These are phyloP conservation scores for Leccinum broughii DNA, from an alignment of 768 basidiomycete species.

Conservation along the genomic window DNA sequence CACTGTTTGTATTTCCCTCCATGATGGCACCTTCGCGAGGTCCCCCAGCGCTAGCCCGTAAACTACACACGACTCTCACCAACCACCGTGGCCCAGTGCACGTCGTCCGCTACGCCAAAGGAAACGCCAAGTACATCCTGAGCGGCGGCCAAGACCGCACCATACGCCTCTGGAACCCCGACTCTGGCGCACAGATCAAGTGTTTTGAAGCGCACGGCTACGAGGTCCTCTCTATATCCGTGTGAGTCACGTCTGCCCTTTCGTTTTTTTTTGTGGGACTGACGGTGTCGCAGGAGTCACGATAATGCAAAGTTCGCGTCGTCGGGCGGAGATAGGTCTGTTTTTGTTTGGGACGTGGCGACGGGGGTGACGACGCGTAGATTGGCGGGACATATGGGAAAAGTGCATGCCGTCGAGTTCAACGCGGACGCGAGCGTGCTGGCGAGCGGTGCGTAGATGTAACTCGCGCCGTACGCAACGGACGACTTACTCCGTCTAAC, in stretches of 20 bases:
- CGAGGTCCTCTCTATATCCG: constrained; percentile 87
- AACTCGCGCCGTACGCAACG: too few species aligned
- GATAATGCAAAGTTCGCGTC: constrained; percentile 96
- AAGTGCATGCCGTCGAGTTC: constrained; percentile 89
- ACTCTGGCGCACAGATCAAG: constrained; percentile 86
- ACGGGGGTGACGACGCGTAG: constrained; percentile 82
- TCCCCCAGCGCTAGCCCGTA: constrained; percentile 53
- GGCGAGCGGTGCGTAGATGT: constrained; percentile 65
- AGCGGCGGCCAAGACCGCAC: constrained; percentile 91
- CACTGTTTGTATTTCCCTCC: too few species aligned
- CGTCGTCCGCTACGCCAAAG: constrained; percentile 89
- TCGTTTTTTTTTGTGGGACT: neutral
- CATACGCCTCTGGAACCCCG: constrained; percentile 89
- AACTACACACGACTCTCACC: constrained; percentile 60
- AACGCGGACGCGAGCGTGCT: constrained; percentile 84
- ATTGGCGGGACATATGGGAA: constrained; percentile 86
- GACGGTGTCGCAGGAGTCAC: constrained; percentile 67
- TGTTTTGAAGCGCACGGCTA: constrained; percentile 90
- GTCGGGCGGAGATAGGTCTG: constrained; percentile 88
- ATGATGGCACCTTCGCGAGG: constrained; percentile 65
- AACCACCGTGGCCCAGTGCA: constrained; percentile 86
- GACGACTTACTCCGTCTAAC: neutral
- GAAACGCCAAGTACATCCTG: constrained; percentile 84
- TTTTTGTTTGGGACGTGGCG: constrained; percentile 96
- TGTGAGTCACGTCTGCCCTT: constrained; percentile 52